Conservation (phyloP, 2,329 filamentous ascomycete species). For the Microdochium nivale region DNA sequence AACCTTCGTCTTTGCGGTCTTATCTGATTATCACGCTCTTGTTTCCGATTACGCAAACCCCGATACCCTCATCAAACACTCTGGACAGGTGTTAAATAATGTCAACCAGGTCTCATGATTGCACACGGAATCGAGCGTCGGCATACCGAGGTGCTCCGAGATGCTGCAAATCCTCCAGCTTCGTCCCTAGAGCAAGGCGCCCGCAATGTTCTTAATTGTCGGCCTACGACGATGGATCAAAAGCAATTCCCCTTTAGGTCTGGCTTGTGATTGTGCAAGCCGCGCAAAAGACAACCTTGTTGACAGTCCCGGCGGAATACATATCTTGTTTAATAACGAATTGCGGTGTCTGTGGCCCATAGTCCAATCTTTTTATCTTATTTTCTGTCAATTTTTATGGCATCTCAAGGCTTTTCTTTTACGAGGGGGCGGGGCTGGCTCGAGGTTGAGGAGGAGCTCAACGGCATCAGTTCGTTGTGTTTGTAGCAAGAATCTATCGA, state of each 20-base stretch:
- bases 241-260: background rate
- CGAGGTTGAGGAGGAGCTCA: background rate
- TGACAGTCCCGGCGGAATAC: slow-evolving; percentile 30
- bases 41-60: slow-evolving; percentile 6
- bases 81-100: slow-evolving; percentile 19
- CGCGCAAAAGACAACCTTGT: slow-evolving; percentile 6
- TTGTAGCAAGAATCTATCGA: background rate
- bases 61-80: slow-evolving; percentile 12
- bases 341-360: slow-evolving; percentile 19
- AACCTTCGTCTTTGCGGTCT: slow-evolving; percentile 95
- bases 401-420: background rate
- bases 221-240: background rate
- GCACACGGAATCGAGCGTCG: slow-evolving; percentile 19
- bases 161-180: background rate
- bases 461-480: background rate
- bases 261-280: background rate
- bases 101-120: slow-evolving; percentile 20
- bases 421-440: background rate
- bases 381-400: background rate
- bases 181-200: background rate
- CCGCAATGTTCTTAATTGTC: background rate
- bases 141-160: slow-evolving; percentile 7
- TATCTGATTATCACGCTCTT: slow-evolving; percentile 55
- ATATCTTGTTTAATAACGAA: slow-evolving; percentile 46
- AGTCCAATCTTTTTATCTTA: background rate